Evolutionary conservation across 2,329 filamentous ascomycete species (phyloP).

Genomic region (Monilinia polystroma): DNA sequence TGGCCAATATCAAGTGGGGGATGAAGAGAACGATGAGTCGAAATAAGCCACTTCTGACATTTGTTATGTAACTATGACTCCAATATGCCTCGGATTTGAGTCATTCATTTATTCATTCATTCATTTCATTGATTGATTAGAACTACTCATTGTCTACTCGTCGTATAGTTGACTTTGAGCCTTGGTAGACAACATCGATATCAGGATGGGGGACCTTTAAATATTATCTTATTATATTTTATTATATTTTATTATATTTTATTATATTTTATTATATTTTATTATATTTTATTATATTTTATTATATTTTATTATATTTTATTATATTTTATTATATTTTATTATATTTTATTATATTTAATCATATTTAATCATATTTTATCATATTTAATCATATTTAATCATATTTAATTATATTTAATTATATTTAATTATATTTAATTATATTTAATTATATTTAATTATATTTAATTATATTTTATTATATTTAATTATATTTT

Average conservation of each 20-base stretch:
- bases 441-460: not conserved
- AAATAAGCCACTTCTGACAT: constrained; percentile 11
- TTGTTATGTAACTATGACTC: constrained; percentile 16
- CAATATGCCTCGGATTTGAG: constrained; percentile 9
- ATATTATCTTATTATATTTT: not conserved
- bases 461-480: not conserved
- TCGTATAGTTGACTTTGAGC: too few relatives aligned
- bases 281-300: not conserved
- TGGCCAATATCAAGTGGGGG: constrained; percentile 5
- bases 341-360: not conserved
- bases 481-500: not conserved
- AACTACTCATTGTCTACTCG: not conserved
- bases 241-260: not conserved
- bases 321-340: not conserved
- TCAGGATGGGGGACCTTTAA: too few relatives aligned
- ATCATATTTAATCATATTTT: not conserved
- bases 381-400: too few relatives aligned
- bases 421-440: not conserved
- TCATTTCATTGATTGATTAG: not conserved
- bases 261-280: not conserved
- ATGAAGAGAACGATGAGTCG: constrained; percentile 8
- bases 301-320: not conserved
- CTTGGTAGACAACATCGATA: too few relatives aligned
- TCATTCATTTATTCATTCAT: constrained; percentile 8
- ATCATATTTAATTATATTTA: not conserved